These are phyloP conservation scores for Apiosordaria backusii DNA, from an alignment of 495 filamentous ascomycete genomes.

Conservation along the genomic window DNA sequence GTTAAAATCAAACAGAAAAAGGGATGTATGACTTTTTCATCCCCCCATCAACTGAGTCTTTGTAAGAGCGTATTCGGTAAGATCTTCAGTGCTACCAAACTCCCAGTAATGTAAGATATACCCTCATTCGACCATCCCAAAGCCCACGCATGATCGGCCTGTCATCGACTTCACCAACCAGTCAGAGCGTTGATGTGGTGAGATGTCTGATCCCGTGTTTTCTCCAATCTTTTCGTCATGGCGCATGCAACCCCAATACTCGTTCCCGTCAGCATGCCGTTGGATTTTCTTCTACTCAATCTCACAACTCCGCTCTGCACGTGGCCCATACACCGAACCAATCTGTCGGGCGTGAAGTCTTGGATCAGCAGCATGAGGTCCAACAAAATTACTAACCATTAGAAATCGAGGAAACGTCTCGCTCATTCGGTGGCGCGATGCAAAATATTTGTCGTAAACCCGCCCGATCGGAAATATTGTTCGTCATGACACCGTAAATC, in stretches of 20 bases:
- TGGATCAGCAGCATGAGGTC: too few species aligned
- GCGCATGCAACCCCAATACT: not conserved
- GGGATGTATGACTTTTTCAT: too few species aligned
- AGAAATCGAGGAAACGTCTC: too few species aligned
- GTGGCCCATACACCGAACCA: not conserved
- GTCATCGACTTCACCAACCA: not conserved
- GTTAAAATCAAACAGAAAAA: too few species aligned
- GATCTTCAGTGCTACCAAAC: not conserved
- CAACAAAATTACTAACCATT: too few species aligned
- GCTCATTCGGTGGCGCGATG: too few species aligned
- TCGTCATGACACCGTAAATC: too few species aligned
- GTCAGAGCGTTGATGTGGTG: not conserved
- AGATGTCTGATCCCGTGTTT: not conserved
- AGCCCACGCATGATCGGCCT: not conserved
- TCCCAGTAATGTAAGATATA: not conserved
- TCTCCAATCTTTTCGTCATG: not conserved
- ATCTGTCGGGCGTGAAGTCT: too few species aligned
- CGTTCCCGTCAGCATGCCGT: not conserved
- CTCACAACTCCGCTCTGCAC: not conserved
- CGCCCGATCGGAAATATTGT: too few species aligned
- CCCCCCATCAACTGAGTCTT: too few species aligned
- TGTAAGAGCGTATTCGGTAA: not conserved
- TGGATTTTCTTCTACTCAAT: not conserved
- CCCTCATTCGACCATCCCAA: not conserved
- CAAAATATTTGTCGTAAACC: too few species aligned